Evolutionary conservation across 2,329 filamentous ascomycete species (phyloP).

Genomic region (Emericellopsis cladophorae): DNA sequence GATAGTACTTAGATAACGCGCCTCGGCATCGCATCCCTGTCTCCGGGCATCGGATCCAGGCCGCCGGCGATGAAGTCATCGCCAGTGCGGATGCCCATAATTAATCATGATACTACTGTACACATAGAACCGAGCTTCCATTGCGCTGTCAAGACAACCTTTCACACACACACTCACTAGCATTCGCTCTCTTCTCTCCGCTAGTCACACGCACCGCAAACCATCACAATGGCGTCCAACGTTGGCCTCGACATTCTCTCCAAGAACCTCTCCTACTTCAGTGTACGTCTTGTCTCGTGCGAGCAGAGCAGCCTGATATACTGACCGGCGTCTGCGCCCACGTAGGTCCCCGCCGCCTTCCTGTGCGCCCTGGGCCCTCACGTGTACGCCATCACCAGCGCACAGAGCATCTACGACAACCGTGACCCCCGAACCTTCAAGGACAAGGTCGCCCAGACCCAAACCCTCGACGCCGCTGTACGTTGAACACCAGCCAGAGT

Average conservation of each 20-base stretch:
- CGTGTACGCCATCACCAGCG: slow-evolving; percentile 13
- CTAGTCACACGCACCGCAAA: not conserved
- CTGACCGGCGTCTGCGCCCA: not conserved
- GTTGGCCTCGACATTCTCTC: slow-evolving; percentile 18
- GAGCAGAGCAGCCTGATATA: not conserved
- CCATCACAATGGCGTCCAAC: slow-evolving; percentile 12
- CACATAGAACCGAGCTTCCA: not conserved
- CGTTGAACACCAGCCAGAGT: not conserved
- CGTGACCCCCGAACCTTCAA: slow-evolving; percentile 23
- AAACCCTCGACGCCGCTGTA: slow-evolving; percentile 16
- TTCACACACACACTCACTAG: too few species aligned
- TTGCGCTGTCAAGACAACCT: not conserved
- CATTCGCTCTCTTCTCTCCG: not conserved
- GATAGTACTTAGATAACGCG: too few species aligned
- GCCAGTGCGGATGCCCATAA: too few species aligned
- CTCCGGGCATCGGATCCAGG: too few species aligned
- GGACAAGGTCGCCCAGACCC: slow-evolving; percentile 16
- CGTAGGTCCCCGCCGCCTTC: slow-evolving; percentile 27
- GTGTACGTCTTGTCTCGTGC: slow-evolving; percentile 7
- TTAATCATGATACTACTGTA: too few species aligned
- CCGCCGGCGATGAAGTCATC: too few species aligned
- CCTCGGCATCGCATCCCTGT: too few species aligned
- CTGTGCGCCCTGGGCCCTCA: slow-evolving; percentile 21
- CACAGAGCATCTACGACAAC: slow-evolving; percentile 21
- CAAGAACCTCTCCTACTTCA: slow-evolving; percentile 21